These are phyloP conservation scores for Diaporthe vexans DNA, from an alignment of 2,329 filamentous ascomycete genomes.

Conservation along the genomic window DNA sequence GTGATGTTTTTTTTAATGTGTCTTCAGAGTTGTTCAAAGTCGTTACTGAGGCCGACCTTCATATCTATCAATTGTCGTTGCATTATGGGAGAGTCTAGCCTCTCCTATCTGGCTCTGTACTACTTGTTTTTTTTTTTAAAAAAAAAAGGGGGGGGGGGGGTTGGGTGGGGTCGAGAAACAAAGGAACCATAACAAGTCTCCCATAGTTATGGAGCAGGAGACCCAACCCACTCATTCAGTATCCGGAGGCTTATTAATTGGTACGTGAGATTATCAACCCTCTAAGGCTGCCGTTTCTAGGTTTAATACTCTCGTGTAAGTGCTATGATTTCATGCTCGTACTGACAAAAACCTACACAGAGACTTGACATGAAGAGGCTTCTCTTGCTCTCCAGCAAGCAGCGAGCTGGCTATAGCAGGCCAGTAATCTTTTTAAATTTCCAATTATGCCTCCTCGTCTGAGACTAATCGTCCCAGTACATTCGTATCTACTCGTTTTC, in stretches of 20 bases:
- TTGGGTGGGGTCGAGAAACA: background rate
- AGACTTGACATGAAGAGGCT: background rate
- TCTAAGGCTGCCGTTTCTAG: background rate
- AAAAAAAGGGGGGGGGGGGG: too few species aligned
- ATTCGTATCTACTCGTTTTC: slow-evolving; percentile 19
- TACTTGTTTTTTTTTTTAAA: background rate
- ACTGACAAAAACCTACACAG: background rate
- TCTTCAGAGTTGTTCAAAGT: background rate
- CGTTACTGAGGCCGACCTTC: too few species aligned
- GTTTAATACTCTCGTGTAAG: background rate
- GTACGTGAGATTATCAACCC: background rate
- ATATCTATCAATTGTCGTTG: background rate
- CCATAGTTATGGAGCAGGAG: background rate
- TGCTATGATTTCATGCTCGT: background rate
- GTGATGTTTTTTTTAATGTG: background rate
- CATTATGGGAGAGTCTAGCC: too few species aligned
- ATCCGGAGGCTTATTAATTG: background rate
- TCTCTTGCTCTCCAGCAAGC: background rate
- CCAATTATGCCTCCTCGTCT: too few species aligned
- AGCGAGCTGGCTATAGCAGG: background rate
- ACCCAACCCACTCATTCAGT: too few species aligned
- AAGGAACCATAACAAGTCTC: background rate
- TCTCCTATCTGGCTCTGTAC: background rate
- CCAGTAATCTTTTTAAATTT: slow-evolving; percentile 6
- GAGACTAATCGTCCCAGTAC: background rate